These are phyloP conservation scores for Glycine soja DNA, from an alignment of 306 rosid genomes.

Conservation along the genomic window DNA sequence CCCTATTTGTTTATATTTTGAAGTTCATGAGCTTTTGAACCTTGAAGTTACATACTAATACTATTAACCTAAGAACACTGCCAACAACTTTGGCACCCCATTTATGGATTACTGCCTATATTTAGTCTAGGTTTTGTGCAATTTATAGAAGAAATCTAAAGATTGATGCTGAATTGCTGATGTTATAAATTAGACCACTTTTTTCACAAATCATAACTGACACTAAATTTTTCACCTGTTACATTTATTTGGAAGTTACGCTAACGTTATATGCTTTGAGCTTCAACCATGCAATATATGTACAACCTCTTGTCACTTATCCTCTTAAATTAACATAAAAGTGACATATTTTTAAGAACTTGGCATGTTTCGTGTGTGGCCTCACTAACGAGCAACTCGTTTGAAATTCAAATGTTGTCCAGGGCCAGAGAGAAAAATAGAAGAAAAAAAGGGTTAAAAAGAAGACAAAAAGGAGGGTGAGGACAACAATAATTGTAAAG, in stretches of 20 bases:
- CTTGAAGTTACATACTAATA: not conserved
- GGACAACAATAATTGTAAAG: constrained; percentile 49
- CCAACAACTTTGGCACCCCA: constrained; percentile 21
- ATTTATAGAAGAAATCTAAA: not conserved
- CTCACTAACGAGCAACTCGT: constrained; percentile 49
- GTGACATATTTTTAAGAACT: constrained; percentile 19
- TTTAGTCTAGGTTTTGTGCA: not conserved
- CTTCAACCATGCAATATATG: constrained; percentile 29
- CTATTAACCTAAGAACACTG: constrained; percentile 9
- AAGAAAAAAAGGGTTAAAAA: not conserved
- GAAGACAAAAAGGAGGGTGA: constrained; percentile 30
- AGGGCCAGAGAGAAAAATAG: not conserved
- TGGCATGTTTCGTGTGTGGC: constrained; percentile 44
- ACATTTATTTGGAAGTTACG: constrained; percentile 15
- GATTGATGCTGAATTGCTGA: not conserved
- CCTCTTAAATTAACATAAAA: constrained; percentile 8
- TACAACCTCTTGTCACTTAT: constrained; percentile 35
- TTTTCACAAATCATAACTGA: not conserved
- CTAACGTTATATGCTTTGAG: not conserved
- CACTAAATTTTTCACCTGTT: not conserved
- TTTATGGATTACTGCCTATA: constrained; percentile 6
- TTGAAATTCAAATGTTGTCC: constrained; percentile 43
- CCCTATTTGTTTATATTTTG: constrained; percentile 29
- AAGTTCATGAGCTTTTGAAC: constrained; percentile 11
- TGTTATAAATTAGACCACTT: not conserved